Conservation (phyloP, 2,329 filamentous ascomycete species). For the Sclerotinia borealis region DNA sequence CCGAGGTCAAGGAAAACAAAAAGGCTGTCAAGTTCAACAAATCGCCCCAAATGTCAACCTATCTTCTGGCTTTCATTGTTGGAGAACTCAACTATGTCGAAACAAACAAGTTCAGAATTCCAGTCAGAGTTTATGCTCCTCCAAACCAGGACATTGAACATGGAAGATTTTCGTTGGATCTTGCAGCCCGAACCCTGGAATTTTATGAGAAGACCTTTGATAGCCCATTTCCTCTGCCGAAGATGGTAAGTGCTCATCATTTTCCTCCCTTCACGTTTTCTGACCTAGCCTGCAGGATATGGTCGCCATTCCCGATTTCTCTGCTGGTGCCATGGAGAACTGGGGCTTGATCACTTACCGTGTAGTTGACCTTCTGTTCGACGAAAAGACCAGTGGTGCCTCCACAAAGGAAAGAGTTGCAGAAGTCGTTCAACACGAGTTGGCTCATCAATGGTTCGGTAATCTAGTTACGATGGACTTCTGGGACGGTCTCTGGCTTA, state of each 20-base stretch:
- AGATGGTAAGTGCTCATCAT: slow-evolving; percentile 50
- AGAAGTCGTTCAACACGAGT: slow-evolving; percentile 92
- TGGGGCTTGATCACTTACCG: slow-evolving; percentile 96
- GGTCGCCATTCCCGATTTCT: slow-evolving; percentile 93
- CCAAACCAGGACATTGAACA: slow-evolving; percentile 86
- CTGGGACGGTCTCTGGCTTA: slow-evolving; percentile 96
- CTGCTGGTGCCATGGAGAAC: slow-evolving; percentile 92
- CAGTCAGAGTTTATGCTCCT: slow-evolving; percentile 89
- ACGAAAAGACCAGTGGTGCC: slow-evolving; percentile 86
- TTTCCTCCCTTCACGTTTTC: background rate
- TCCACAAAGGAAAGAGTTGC: slow-evolving; percentile 88
- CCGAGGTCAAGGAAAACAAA: slow-evolving; percentile 59
- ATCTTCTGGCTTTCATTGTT: slow-evolving; percentile 88
- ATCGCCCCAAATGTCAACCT: slow-evolving; percentile 92
- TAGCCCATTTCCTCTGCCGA: slow-evolving; percentile 78
- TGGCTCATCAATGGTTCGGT: slow-evolving; percentile 97
- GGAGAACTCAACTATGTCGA: slow-evolving; percentile 93
- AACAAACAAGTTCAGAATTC: slow-evolving; percentile 83
- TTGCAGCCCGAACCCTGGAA: slow-evolving; percentile 80
- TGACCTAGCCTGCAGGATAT: slow-evolving; percentile 50
- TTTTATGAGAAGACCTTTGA: slow-evolving; percentile 97
- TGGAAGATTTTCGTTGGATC: slow-evolving; percentile 81
- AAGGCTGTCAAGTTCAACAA: slow-evolving; percentile 90
- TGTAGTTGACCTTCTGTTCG: slow-evolving; percentile 82
- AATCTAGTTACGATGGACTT: slow-evolving; percentile 98